Evolutionary conservation across 352 stramenopile species (phyloP).

Genomic region (Aphanomyces astaci): DNA sequence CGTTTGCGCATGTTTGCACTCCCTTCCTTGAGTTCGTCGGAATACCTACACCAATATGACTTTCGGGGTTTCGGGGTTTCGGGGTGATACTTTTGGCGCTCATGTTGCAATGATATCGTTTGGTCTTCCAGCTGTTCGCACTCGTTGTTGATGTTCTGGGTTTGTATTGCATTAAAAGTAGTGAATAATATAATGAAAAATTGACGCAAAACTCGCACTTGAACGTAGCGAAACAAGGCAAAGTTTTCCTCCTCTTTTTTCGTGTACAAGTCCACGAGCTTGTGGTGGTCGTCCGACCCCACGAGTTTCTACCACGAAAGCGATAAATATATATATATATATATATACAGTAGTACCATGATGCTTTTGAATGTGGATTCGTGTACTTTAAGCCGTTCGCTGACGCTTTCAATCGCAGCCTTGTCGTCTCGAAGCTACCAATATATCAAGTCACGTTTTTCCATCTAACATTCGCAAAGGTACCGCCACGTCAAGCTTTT

Average conservation of each 20-base stretch:
- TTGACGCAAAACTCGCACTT: conserved; percentile 17
- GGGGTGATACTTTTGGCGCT: conserved; percentile 45
- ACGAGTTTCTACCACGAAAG: conserved; percentile 60
- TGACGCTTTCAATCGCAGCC: conserved; percentile 56
- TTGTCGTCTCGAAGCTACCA: conserved; percentile 60
- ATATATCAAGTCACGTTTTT: background rate
- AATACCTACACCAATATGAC: conserved; percentile 13
- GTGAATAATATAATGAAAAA: too few relatives aligned
- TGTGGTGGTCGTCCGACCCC: conserved; percentile 53
- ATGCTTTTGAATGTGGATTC: conserved; percentile 44
- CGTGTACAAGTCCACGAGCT: conserved; percentile 47
- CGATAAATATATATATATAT: too few relatives aligned
- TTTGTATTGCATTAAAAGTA: background rate
- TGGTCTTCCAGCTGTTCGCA: conserved; percentile 78
- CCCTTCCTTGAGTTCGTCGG: conserved; percentile 55
- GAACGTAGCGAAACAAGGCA: conserved; percentile 67
- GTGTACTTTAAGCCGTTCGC: conserved; percentile 63
- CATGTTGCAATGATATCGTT: conserved; percentile 42
- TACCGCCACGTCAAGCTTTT: conserved; percentile 53
- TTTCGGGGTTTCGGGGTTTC: background rate
- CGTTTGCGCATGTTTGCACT: conserved; percentile 56
- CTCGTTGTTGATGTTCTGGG: conserved; percentile 57
- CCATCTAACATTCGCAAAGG: background rate
- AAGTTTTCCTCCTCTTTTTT: conserved; percentile 78
- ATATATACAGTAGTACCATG: background rate